These are phyloP conservation scores for Byssoonygena ceratinophila DNA, from an alignment of 2,329 filamentous ascomycete species.

Conservation along the genomic window DNA sequence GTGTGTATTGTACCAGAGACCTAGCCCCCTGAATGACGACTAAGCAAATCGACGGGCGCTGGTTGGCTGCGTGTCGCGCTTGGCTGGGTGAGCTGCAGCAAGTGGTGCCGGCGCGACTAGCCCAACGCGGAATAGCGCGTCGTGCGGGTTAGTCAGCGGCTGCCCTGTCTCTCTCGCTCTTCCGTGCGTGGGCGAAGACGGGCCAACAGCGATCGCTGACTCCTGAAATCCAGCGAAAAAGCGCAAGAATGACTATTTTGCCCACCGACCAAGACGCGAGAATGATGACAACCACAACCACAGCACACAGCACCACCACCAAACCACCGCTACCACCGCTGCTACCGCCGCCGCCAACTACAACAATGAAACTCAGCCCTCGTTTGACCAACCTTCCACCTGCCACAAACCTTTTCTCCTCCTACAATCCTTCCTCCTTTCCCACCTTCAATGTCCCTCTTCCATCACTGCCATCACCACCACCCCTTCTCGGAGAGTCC, in stretches of 20 bases:
- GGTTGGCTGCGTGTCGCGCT: background rate
- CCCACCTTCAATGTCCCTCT: background rate
- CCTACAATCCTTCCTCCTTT: conserved; percentile 3
- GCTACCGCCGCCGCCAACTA: background rate
- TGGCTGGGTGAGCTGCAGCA: background rate
- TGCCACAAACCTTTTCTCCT: conserved; percentile 7
- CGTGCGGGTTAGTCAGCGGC: conserved; percentile 6
- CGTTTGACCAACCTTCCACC: conserved; percentile 11
- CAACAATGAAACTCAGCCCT: conserved; percentile 14
- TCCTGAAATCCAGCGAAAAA: too few species aligned
- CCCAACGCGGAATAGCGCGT: too few species aligned
- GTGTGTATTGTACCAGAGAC: too few species aligned
- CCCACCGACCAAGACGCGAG: too few species aligned
- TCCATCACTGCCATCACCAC: conserved; percentile 17
- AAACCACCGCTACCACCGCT: background rate
- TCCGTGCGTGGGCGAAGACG: too few species aligned
- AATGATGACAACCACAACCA: background rate
- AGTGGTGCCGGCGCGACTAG: background rate
- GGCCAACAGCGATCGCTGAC: too few species aligned
- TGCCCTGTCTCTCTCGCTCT: too few species aligned
- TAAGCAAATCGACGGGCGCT: background rate
- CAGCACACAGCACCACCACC: too few species aligned
- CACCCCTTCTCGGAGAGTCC: conserved; percentile 20
- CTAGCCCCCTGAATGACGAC: background rate
- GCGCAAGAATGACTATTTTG: too few species aligned